These are phyloP conservation scores for Phaffomyces opuntiae DNA, from an alignment of 805 yeast genomes.

Conservation along the genomic window DNA sequence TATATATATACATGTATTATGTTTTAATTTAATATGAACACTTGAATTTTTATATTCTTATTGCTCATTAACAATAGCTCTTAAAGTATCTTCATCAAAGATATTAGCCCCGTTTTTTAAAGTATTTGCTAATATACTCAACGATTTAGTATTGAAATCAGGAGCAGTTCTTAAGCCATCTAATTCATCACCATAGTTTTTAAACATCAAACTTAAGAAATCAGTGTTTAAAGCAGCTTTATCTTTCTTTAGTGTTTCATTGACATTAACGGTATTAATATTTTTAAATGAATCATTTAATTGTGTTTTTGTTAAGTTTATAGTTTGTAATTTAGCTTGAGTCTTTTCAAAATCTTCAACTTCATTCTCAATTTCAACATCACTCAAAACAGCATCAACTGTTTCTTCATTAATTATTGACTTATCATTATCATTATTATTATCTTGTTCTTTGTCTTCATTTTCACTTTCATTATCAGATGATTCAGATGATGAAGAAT, in stretches of 20 bases:
- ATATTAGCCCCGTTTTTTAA: slow-evolving; percentile 10
- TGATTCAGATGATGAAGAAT: slow-evolving; percentile 40
- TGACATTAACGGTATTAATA: slow-evolving; percentile 26
- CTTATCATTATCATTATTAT: neutral
- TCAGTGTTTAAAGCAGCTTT: slow-evolving; percentile 38
- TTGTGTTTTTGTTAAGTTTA: slow-evolving; percentile 28
- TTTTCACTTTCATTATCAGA: slow-evolving; percentile 25
- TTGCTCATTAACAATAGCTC: slow-evolving; percentile 6
- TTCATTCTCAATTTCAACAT: slow-evolving; percentile 21
- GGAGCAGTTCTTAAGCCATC: slow-evolving; percentile 42
- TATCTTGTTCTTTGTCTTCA: slow-evolving; percentile 6
- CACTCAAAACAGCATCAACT: slow-evolving; percentile 26
- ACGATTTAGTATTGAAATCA: slow-evolving; percentile 51
- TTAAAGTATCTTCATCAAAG: slow-evolving; percentile 13
- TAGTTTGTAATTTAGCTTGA: slow-evolving; percentile 14
- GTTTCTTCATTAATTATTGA: slow-evolving; percentile 6
- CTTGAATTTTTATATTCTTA: too few relatives aligned
- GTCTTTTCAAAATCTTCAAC: slow-evolving; percentile 10
- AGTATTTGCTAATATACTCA: slow-evolving; percentile 25
- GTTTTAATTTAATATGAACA: too few relatives aligned
- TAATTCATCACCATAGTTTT: slow-evolving; percentile 42
- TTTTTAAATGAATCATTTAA: slow-evolving; percentile 23
- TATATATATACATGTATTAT: too few relatives aligned
- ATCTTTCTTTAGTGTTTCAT: slow-evolving; percentile 23
- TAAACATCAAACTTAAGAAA: slow-evolving; percentile 49